Base-by-base conservation (phyloP, 2,329 filamentous ascomycete species). In the Penicillium aurantiogriseum region DNA sequence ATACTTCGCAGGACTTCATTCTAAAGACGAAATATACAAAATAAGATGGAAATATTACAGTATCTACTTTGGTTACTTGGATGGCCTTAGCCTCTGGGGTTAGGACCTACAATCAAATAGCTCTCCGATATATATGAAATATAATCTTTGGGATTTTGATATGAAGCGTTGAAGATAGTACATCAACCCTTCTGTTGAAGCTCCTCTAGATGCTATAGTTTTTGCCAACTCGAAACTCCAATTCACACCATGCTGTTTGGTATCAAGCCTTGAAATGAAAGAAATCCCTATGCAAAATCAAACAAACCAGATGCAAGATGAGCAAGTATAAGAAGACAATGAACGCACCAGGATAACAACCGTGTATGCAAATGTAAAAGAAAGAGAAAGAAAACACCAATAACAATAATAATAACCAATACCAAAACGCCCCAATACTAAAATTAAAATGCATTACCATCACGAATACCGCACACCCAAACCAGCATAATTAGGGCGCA, bases 401-500 rank as follows among this genome's bases (percentile, higher is more conserved):
- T 29, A 23, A 54, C 2, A 11, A 46, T 15, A 55, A 40, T 3
- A 17, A 27, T 27, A 27, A 8, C 25, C 25, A 27, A 27, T 27
- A 7, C 25, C 25, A 27, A 27, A 31, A 31, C 4, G 13, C 3
- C 25, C 33, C 13, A 54, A 33, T 15, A 29, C 15, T 25, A 43
- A 50, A 54, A 19, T n/a, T 10, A 1, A 25, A n/a, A 19, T 19
- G 8, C 1, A 38, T 5, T 21, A 3, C 11, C 25, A 21, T 35
- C 21, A 52, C 17, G 2, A 36, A 3, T 63, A 62, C 5, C 63
- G 57, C 29, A 67, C 56, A 38, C 62, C 68, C 25, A 71, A 42
- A 1, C 64, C 65, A 51, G 60, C 56, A 51, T 66, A 65, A 27
- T 67, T 58, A 10, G 69, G 65, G 4, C 59, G 58, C 10, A 67